These are phyloP conservation scores for Fusarium sp. DNA, from an alignment of 2,329 filamentous ascomycete species.

Conservation along the genomic window DNA sequence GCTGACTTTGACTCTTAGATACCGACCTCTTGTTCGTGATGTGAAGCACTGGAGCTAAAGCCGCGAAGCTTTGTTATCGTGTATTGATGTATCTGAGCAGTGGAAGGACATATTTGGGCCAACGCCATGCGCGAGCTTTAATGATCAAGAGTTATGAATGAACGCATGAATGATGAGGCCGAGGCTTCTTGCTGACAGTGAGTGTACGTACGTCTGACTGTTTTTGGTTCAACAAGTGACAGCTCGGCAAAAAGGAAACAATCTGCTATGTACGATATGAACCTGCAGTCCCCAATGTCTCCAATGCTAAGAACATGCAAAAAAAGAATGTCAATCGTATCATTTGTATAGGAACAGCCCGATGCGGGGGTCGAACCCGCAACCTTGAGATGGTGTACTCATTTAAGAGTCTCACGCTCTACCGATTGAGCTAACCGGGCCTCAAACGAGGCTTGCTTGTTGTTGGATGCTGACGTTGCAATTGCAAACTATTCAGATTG, in stretches of 20 bases:
- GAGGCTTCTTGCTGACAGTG: not conserved
- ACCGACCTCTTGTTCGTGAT: conserved; percentile 78
- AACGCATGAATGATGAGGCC: not conserved
- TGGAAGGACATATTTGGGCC: not conserved
- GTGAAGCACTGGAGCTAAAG: conserved; percentile 56
- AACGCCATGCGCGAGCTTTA: not conserved
- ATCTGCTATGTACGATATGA: not conserved
- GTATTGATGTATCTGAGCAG: conserved; percentile 5
- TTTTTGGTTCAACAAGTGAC: not conserved
- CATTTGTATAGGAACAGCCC: conserved; percentile 57
- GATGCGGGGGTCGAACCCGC: conserved; percentile 68
- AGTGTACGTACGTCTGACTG: not conserved
- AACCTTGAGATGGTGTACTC: conserved; percentile 65
- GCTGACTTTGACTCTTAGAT: conserved; percentile 60
- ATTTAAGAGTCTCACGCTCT: conserved; percentile 80
- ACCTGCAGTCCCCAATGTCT: not conserved
- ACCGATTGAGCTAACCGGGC: conserved; percentile 63
- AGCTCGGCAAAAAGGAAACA: not conserved
- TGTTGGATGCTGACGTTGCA: accelerated
- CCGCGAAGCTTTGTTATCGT: conserved; percentile 68
- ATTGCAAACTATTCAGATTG: not conserved
- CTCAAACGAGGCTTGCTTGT: conserved; percentile 29
- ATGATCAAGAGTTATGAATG: conserved; percentile 15
- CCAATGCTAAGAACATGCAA: not conserved
- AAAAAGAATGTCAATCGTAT: conserved; percentile 35